Evolutionary conservation across 306 rosid genomes (phyloP).

Genomic region (Rubus idaeus): DNA sequence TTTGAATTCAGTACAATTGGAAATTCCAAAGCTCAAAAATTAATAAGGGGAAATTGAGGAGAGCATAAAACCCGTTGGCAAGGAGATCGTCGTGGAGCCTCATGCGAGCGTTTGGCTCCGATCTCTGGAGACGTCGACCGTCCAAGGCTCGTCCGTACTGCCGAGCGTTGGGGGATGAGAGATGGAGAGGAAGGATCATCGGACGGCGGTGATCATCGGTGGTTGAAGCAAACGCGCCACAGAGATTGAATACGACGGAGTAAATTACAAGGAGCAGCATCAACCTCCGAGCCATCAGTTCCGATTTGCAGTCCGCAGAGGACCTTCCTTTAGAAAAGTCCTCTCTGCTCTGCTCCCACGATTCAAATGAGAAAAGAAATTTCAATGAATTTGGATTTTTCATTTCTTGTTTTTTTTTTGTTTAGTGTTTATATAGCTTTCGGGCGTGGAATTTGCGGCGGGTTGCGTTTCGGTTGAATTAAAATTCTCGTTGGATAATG

Average conservation of each 20-base stretch:
- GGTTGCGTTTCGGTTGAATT: not conserved
- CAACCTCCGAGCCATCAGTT: conserved; percentile 32
- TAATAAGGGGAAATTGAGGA: not conserved
- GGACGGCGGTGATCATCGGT: conserved; percentile 30
- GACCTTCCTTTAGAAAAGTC: conserved; percentile 22
- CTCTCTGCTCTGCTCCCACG: conserved; percentile 19
- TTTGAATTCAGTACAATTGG: conserved; percentile 6
- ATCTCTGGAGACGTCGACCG: conserved; percentile 37
- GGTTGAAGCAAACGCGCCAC: conserved; percentile 5
- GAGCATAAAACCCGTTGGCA: conserved; percentile 36
- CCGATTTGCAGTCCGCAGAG: conserved; percentile 24
- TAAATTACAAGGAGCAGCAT: not conserved
- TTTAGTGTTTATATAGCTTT: not conserved
- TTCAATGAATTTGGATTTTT: not conserved
- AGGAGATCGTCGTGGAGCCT: conserved; percentile 51
- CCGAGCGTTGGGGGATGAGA: conserved; percentile 27
- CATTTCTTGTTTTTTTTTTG: not conserved
- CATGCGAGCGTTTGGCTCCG: conserved; percentile 41
- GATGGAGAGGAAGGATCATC: conserved; percentile 43
- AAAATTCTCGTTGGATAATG: not conserved
- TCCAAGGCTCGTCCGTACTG: conserved; percentile 27
- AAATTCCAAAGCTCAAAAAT: not conserved
- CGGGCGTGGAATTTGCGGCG: not conserved
- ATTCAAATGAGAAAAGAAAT: not conserved
- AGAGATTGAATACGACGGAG: conserved; percentile 12